These are phyloP conservation scores for Limonium bicolor DNA, from an alignment of 148 eudicot species.

Conservation along the genomic window DNA sequence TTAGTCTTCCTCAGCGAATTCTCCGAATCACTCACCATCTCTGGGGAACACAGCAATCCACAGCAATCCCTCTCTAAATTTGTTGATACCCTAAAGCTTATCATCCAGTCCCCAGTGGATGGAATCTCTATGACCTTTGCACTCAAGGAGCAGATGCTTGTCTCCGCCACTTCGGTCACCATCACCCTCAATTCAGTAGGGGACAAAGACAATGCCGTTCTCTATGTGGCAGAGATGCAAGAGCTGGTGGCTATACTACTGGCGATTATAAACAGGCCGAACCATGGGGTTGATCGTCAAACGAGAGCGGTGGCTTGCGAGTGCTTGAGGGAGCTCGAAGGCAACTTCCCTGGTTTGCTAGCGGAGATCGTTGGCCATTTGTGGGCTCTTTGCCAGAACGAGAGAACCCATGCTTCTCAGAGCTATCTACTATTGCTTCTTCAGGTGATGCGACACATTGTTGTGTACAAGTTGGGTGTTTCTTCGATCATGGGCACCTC, in stretches of 20 bases:
- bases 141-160: conserved; percentile 60
- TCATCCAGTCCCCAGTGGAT: conserved; percentile 54
- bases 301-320: conserved; percentile 65
- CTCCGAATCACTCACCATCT: conserved; percentile 2
- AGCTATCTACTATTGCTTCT: conserved; percentile 47
- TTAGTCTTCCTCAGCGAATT: conserved; percentile 51
- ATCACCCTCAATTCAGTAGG: conserved; percentile 12
- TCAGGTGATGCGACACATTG: conserved; percentile 36
- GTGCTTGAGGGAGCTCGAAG: conserved; percentile 77
- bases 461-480: conserved; percentile 24
- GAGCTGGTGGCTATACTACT: conserved; percentile 42
- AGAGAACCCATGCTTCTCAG: conserved; percentile 67
- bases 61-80: conserved; percentile 14
- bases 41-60: not conserved
- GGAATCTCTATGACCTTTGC: conserved; percentile 21
- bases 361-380: conserved; percentile 47
- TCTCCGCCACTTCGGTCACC: conserved; percentile 35
- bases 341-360: conserved; percentile 60
- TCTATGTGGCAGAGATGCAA: conserved; percentile 15
- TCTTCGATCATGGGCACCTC: conserved; percentile 29
- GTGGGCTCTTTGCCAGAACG: conserved; percentile 72
- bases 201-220: not conserved
- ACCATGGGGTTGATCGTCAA: conserved; percentile 69
- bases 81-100: conserved; percentile 26
- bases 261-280: conserved; percentile 65